Evolutionary conservation across 306 rosid genomes (phyloP).

Genomic region (Dryas octopetala): DNA sequence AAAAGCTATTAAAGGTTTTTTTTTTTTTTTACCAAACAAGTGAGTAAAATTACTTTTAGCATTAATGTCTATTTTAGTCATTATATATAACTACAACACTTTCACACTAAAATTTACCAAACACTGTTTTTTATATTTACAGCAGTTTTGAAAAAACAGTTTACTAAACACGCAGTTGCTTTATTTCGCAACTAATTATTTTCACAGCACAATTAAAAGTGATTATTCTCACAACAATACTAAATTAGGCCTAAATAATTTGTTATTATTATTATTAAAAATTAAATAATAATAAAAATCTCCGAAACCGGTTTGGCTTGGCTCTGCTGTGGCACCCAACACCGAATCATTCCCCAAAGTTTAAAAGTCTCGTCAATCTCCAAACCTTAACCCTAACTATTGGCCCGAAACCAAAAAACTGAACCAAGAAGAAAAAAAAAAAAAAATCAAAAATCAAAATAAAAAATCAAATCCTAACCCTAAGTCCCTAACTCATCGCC

Average conservation of each 20-base stretch:
- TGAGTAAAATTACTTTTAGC: too few species aligned
- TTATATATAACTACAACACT: too few species aligned
- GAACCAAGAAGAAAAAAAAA: neutral
- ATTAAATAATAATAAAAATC: neutral
- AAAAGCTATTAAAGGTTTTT: too few species aligned
- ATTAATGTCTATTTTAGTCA: too few species aligned
- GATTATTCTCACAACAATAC: too few species aligned
- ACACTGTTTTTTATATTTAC: too few species aligned
- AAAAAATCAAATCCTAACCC: constrained; percentile 13
- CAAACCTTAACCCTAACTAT: neutral
- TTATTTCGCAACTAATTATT: too few species aligned
- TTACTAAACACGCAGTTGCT: too few species aligned
- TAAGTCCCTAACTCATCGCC: constrained; percentile 18
- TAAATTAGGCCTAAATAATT: neutral
- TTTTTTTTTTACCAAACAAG: too few species aligned
- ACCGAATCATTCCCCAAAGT: neutral
- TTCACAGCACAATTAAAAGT: too few species aligned
- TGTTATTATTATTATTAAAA: neutral
- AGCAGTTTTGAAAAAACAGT: too few species aligned
- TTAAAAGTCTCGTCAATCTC: constrained; percentile 6
- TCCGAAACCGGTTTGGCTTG: neutral
- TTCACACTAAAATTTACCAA: too few species aligned
- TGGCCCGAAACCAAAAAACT: neutral
- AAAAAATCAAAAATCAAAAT: neutral
- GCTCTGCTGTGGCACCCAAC: neutral